Base-by-base conservation (phyloP, 1,284 basidiomycete species). In the Boletus putidus region DNA sequence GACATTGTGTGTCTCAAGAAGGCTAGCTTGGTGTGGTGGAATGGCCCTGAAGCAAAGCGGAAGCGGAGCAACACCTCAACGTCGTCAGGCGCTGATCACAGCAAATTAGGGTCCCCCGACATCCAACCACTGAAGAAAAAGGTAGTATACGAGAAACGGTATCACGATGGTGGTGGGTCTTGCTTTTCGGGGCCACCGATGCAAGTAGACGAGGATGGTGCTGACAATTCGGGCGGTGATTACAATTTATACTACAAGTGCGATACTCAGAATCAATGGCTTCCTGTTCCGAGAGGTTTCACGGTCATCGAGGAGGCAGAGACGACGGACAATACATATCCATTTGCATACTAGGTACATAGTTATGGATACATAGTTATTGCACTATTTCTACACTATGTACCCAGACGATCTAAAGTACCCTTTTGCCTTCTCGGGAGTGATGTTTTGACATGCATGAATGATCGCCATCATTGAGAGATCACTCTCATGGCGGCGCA, bases 1-100 rank as follows among this genome's bases (percentile, higher is more conserved):
- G 59, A 68, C 35, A 57, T 61, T 0, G 51, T 66, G n/a, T 35
- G 10, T 15, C 39, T 68, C 29, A 68, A 66, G 21, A 57, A 57
- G 6, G 61, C 48, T 12, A 33, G 47, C 35, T 10, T 27, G 0
- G 18, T 6, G 0, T 68, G 65, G 65, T 66, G 61, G 60, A 62
- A 58, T 55, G 50, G 65, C 2, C 49, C 55, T 0, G 49, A 66
- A 12, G 55, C 53, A 15, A 68, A 68, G 36, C 10, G 23, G 0
- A 62, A 63, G 49, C 12, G 12, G 0, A 64, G 54, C 20, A 18
- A 49, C 20, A 56, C n/a, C n/a, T n/a, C n/a, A n/a, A n/a, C n/a
- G n/a, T n/a, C n/a, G n/a, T n/a, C n/a, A n/a, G n/a, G n/a, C n/a
- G n/a, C n/a, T n/a, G 27, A 29, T 29, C 27, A 29, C 5, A 29